Base-by-base conservation (phyloP, 306 rosid species). In the Dryas drummondii region DNA sequence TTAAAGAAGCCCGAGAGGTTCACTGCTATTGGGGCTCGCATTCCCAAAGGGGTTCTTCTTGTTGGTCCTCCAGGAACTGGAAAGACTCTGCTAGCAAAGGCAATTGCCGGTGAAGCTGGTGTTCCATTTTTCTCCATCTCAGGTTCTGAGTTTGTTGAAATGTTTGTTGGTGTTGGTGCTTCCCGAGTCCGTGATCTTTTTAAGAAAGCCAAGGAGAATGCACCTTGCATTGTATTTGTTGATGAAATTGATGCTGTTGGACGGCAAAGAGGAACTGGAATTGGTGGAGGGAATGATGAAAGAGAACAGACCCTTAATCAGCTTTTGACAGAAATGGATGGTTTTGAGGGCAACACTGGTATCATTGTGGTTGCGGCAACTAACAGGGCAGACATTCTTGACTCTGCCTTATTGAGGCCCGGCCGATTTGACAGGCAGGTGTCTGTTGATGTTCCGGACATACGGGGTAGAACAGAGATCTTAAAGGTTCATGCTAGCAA, bases 101-200 rank as follows among this genome's bases (percentile, higher is more conserved):
- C 99, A 47, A 92, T 94, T 82, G 99, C 99, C 7, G 97, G 99
- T 54, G 99, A 94, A 90, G 99, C 99, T 68, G 97, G 97, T 53
- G 99, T 94, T 68, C 99, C 97, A 37, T 94, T 94, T 80, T 94
- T 94, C 84, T 94, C 99, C 37, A 94, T 94, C 82, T 94, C 99
- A 8, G 98, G 98, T 78, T 94, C 98, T 44, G 98, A 91, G 84
- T 91, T 94, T 59, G 98, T 94, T 61, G 97, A 94, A 88, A 94
- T 94, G 98, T 91, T 94, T 75, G 98, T 94, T n/a, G 98, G 98
- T 86, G 90, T 94, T 77, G 98, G 98, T 78, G 97, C 98, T 76
- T 91, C 98, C 56, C 91, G 97, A 67, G 98, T 94, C 8, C 97
- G 98, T 68, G 98, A 92, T 88, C 93, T 94, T 75, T 94, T 94